Percentiles rank a stretch among this genome's conserved stretches.
Evolutionary conservation across 1,284 basidiomycete genomes (phyloP).

Genomic region (Lignosus rhinocerotis): DNA sequence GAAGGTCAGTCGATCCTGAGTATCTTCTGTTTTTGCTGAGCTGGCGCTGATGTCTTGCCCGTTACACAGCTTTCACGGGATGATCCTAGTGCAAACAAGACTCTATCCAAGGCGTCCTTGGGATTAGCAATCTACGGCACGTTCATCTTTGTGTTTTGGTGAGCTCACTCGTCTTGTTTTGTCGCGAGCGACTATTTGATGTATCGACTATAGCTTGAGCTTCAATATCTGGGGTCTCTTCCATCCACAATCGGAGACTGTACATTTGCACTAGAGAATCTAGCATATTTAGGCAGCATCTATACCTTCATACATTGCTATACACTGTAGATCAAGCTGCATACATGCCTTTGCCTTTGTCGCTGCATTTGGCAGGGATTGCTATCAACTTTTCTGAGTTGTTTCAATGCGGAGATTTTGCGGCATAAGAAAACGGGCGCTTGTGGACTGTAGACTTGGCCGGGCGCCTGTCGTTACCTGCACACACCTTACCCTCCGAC

Average conservation of each 20-base stretch:
- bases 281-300: not conserved
- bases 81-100: constrained; percentile 58
- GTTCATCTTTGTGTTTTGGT: constrained; percentile 89
- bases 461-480: constrained; percentile 19
- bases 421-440: constrained; percentile 12
- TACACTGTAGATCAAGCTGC: too few relatives aligned
- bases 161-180: constrained; percentile 35
- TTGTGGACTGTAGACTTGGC: constrained; percentile 12
- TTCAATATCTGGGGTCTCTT: constrained; percentile 75
- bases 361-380: not conserved
- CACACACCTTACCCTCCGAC: constrained; percentile 32
- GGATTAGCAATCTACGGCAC: constrained; percentile 75
- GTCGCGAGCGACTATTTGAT: constrained; percentile 6
- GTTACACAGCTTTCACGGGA: constrained; percentile 64
- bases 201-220: constrained; percentile 50
- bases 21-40: not conserved
- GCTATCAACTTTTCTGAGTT: not conserved
- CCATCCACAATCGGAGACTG: constrained; percentile 26
- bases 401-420: constrained; percentile 7
- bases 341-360: not conserved
- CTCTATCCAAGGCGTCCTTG: constrained; percentile 63
- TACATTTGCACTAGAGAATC: constrained; percentile 20
- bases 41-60: not conserved
- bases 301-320: too few relatives aligned
- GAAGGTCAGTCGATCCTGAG: constrained; percentile 53